Percentiles rank a stretch among this genome's conserved stretches.
These are phyloP conservation scores for Venturia pyrina DNA, from an alignment of 2,329 filamentous ascomycete genomes.

Conservation along the genomic window DNA sequence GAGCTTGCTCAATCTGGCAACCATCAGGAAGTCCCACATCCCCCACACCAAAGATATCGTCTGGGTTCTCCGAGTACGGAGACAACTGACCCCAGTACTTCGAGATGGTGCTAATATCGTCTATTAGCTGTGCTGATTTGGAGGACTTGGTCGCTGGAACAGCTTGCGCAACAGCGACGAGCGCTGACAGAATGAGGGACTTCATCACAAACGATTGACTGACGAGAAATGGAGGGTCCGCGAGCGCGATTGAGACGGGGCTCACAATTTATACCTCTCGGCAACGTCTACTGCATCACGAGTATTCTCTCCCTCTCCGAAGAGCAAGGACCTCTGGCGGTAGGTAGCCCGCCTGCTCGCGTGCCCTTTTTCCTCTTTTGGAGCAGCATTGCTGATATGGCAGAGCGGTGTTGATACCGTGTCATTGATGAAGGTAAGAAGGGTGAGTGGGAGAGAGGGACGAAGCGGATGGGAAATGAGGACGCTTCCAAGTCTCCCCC, in stretches of 20 bases:
- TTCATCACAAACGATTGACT: background rate
- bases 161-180: background rate
- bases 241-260: background rate
- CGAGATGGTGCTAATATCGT: slow-evolving; percentile 26
- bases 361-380: background rate
- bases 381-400: background rate
- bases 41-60: slow-evolving; percentile 37
- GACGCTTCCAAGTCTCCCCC: no score
- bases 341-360: background rate
- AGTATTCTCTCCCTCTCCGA: background rate
- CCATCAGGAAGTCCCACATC: slow-evolving; percentile 40
- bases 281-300: background rate
- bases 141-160: background rate
- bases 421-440: background rate
- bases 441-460: background rate
- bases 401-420: background rate
- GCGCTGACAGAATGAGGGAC: background rate
- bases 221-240: background rate
- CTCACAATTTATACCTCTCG: background rate
- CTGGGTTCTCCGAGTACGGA: slow-evolving; percentile 37
- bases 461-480: background rate
- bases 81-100: slow-evolving; percentile 39
- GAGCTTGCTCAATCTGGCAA: slow-evolving; percentile 47
- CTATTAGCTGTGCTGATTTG: slow-evolving; percentile 16
- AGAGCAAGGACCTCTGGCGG: background rate